These are phyloP conservation scores for Phyllosticta citriasiana DNA, from an alignment of 2,329 filamentous ascomycete genomes.

Conservation along the genomic window DNA sequence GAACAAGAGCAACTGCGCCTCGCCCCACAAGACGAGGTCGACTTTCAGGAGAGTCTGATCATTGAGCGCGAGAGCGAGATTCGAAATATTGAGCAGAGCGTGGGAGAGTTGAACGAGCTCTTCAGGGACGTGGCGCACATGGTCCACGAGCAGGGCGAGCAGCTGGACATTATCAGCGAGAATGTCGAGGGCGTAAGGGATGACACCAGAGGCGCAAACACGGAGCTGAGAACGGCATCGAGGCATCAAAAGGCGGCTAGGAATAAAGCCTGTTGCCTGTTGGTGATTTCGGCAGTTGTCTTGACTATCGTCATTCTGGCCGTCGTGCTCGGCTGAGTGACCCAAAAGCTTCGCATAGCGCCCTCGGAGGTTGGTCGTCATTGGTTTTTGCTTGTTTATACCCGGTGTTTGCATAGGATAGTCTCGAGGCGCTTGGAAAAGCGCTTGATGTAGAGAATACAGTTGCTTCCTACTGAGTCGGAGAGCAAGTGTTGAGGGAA, in stretches of 20 bases:
- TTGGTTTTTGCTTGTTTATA: not conserved
- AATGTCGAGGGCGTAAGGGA: constrained; percentile 77
- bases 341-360: not conserved
- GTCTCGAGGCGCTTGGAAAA: not conserved
- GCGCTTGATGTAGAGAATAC: not conserved
- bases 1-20: constrained; percentile 62
- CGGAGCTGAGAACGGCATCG: constrained; percentile 75
- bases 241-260: constrained; percentile 92
- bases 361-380: not conserved
- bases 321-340: constrained; percentile 59
- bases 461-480: not conserved
- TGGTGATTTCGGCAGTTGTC: constrained; percentile 82
- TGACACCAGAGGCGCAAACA: constrained; percentile 75
- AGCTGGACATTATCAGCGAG: constrained; percentile 75
- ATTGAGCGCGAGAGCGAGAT: constrained; percentile 96
- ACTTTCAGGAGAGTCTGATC: constrained; percentile 93
- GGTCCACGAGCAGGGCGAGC: constrained; percentile 84
- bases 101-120: constrained; percentile 89
- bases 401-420: not conserved
- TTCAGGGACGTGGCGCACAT: constrained; percentile 98
- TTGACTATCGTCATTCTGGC: constrained; percentile 83
- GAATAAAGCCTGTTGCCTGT: constrained; percentile 85
- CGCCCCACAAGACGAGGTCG: constrained; percentile 86
- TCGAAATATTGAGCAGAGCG: constrained; percentile 91
- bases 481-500: not conserved